Percentiles rank a stretch among this genome's conserved stretches.
These are phyloP conservation scores for Cochlearia excelsa DNA, from an alignment of 345 rosid genomes.

Conservation along the genomic window DNA sequence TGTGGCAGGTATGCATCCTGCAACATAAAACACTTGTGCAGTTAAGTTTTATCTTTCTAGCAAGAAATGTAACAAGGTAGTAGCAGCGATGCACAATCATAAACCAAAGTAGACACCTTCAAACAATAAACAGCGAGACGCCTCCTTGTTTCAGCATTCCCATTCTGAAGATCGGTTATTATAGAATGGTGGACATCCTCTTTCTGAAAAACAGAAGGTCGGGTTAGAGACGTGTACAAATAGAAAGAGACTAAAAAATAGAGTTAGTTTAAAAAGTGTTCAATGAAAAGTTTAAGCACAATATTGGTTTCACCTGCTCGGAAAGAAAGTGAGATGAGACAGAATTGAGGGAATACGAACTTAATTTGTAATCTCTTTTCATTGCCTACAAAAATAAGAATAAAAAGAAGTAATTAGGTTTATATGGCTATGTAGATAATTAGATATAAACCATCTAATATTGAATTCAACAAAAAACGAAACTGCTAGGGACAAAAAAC, in stretches of 20 bases:
- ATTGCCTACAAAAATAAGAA: slow-evolving; percentile 47
- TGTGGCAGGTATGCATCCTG: slow-evolving; percentile 99
- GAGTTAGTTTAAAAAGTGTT: no score
- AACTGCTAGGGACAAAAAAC: slow-evolving; percentile 40
- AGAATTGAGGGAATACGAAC: slow-evolving; percentile 93
- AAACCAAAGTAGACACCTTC: slow-evolving; percentile 54
- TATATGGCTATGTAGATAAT: neutral
- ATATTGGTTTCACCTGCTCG: slow-evolving; percentile 64
- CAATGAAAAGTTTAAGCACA: neutral
- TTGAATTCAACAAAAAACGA: slow-evolving; percentile 18
- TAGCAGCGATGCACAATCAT: neutral
- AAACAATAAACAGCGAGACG: slow-evolving; percentile 97
- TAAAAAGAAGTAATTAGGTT: slow-evolving; percentile 20
- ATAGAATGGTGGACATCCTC: slow-evolving; percentile 99
- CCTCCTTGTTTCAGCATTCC: slow-evolving; percentile 97
- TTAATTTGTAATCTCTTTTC: slow-evolving; percentile 87
- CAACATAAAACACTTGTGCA: slow-evolving; percentile 24
- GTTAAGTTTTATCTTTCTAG: slow-evolving; percentile 13
- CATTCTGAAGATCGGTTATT: slow-evolving; percentile 97
- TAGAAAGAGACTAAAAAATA: neutral
- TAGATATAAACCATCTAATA: slow-evolving; percentile 12
- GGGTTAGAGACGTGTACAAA: slow-evolving; percentile 13
- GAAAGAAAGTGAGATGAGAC: slow-evolving; percentile 98
- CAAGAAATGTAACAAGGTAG: no score
- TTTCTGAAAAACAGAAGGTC: slow-evolving; percentile 50